A percentile compares a stretch with the other conserved stretches of the same genome.
phyloP scores from a whole-genome alignment of 345 rosid genomes.

The Gossypioides kirkii region DNA sequence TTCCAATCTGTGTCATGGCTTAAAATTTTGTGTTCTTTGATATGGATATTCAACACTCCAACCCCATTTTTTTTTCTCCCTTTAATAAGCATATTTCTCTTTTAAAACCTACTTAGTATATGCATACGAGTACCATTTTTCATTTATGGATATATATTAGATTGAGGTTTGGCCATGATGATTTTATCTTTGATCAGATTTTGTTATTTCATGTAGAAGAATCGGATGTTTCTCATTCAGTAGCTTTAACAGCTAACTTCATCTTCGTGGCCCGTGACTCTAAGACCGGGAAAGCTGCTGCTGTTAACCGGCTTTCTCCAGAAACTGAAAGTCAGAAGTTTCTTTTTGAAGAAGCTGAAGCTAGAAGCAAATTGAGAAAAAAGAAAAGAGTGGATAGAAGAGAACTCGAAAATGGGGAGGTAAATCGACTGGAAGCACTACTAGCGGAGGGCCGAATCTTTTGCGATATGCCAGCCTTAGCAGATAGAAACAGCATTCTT shows the following conservation, averaged over 20 bases:
- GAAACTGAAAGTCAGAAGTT: slow-evolving; percentile 61
- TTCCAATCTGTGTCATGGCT: too few species aligned
- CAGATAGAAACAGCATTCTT: slow-evolving; percentile 82
- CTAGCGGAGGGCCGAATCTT: slow-evolving; percentile 76
- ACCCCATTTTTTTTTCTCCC: too few species aligned
- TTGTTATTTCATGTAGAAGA: slow-evolving; percentile 35
- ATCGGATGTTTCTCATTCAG: slow-evolving; percentile 32
- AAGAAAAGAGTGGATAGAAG: slow-evolving; percentile 37
- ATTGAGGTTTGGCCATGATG: neutral
- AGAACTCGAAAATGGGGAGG: slow-evolving; percentile 30
- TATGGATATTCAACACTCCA: neutral
- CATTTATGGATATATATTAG: neutral
- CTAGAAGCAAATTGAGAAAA: slow-evolving; percentile 65
- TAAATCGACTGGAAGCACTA: slow-evolving; percentile 49
- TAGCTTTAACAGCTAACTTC: slow-evolving; percentile 73
- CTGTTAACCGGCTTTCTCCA: slow-evolving; percentile 56
- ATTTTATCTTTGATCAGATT: neutral
- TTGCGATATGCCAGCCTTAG: slow-evolving; percentile 89
- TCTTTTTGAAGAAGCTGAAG: slow-evolving; percentile 75
- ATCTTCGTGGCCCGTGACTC: slow-evolving; percentile 89
- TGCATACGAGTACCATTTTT: neutral
- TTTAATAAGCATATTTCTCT: too few species aligned
- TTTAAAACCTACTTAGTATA: too few species aligned
- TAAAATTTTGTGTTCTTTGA: neutral
- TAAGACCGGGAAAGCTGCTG: slow-evolving; percentile 70